Percentiles rank a stretch among this genome's conserved stretches.
These are phyloP conservation scores for Ormosia semicastrata DNA, from an alignment of 306 rosid genomes.

Conservation along the genomic window DNA sequence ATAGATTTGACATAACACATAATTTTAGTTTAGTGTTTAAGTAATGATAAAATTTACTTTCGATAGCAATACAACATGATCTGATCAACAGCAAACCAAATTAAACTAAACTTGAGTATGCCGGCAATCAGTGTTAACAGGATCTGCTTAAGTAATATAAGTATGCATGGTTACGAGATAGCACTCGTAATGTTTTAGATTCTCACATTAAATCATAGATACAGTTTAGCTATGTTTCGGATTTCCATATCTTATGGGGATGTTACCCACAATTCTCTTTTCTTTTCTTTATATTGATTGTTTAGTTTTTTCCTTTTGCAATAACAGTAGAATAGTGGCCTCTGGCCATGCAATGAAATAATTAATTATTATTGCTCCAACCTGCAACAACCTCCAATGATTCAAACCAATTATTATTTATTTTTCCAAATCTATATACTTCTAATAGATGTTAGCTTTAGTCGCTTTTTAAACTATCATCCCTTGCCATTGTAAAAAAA, in stretches of 20 bases:
- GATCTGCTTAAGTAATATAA: slow-evolving; percentile 29
- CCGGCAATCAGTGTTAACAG: slow-evolving; percentile 46
- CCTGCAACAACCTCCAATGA: not conserved
- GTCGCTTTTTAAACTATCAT: not conserved
- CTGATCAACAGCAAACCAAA: slow-evolving; percentile 40
- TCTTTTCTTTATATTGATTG: not conserved
- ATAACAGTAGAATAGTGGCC: not conserved
- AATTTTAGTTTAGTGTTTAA: slow-evolving; percentile 21
- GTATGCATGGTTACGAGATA: slow-evolving; percentile 31
- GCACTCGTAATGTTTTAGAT: slow-evolving; percentile 42
- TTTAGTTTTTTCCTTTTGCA: not conserved
- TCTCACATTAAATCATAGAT: slow-evolving; percentile 32
- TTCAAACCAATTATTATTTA: not conserved
- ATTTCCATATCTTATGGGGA: slow-evolving; percentile 43
- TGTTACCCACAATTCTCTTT: slow-evolving; percentile 23
- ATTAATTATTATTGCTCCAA: slow-evolving; percentile 1
- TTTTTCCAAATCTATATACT: not conserved
- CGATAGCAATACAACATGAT: slow-evolving; percentile 22
- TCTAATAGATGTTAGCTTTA: not conserved
- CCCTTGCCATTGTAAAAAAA: not conserved
- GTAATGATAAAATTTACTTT: slow-evolving; percentile 16
- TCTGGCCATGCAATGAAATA: not conserved
- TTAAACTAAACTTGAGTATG: slow-evolving; percentile 28
- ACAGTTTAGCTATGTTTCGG: slow-evolving; percentile 31
- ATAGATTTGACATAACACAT: slow-evolving; percentile 34